These are phyloP conservation scores for Phytophthora aleatoria DNA, from an alignment of 352 stramenopile species.

Conservation along the genomic window DNA sequence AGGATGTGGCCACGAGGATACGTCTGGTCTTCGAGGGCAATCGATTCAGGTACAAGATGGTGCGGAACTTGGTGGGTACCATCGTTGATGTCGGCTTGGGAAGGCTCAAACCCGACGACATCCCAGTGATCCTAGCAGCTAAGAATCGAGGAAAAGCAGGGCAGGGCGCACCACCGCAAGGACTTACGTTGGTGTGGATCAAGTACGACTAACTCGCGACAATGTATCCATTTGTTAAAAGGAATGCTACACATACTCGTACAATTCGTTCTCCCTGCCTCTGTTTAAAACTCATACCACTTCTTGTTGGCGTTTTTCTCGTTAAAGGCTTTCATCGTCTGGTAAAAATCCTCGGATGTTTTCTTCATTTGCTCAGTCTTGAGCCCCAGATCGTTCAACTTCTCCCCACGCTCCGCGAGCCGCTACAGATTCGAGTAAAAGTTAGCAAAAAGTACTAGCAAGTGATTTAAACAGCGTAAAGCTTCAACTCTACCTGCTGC, in stretches of 20 bases:
- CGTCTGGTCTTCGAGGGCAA: constrained; percentile 64
- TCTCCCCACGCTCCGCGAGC: constrained; percentile 77
- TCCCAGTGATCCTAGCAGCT: constrained; percentile 51
- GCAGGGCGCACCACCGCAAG: constrained; percentile 70
- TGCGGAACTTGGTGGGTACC: constrained; percentile 81
- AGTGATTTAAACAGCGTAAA: not conserved
- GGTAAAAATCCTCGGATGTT: constrained; percentile 82
- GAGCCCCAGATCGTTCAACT: constrained; percentile 69
- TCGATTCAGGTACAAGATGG: constrained; percentile 88
- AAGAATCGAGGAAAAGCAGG: constrained; percentile 60
- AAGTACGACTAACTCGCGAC: constrained; percentile 30
- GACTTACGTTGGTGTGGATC: constrained; percentile 56
- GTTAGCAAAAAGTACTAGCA: constrained; percentile 1
- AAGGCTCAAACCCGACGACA: constrained; percentile 42
- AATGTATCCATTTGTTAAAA: constrained; percentile 20
- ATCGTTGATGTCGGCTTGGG: constrained; percentile 77
- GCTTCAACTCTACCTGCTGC: constrained; percentile 50
- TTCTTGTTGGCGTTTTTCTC: constrained; percentile 87
- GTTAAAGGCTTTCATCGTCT: constrained; percentile 87
- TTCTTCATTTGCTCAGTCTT: constrained; percentile 88
- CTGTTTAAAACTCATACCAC: constrained; percentile 78
- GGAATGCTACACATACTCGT: constrained; percentile 4
- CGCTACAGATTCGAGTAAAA: constrained; percentile 36
- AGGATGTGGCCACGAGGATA: constrained; percentile 40
- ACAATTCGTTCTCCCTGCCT: not conserved